A percentile compares a stretch with the other conserved stretches of the same genome.
Conservation (phyloP, 2,329 filamentous ascomycete species). For the Aspergillus carbonarius region DNA sequence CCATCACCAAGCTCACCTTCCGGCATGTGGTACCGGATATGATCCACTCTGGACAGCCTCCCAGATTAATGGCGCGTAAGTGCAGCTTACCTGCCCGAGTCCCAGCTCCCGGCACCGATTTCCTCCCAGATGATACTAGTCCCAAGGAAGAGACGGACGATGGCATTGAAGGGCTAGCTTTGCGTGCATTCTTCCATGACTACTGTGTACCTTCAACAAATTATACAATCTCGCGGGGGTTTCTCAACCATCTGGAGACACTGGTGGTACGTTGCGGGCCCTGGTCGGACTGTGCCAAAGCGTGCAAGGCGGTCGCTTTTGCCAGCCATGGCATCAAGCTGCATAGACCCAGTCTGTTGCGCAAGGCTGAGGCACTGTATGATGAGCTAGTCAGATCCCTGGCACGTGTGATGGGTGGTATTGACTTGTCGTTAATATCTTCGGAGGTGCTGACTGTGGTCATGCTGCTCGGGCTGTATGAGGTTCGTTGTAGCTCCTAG, state of each 20-base stretch:
- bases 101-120: background rate
- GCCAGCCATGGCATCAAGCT: constrained; percentile 6
- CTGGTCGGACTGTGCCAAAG: background rate
- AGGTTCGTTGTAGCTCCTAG: background rate
- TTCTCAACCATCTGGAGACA: background rate
- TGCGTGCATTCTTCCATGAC: constrained; percentile 8
- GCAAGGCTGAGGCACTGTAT: constrained; percentile 1
- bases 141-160: background rate
- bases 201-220: background rate
- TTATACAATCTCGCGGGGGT: background rate
- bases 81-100: constrained; percentile 2
- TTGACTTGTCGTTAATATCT: background rate
- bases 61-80: constrained; percentile 2
- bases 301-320: constrained; percentile 8
- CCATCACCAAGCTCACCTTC: constrained; percentile 1
- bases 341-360: background rate
- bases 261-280: background rate
- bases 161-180: background rate
- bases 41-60: background rate
- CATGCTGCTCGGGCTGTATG: constrained; percentile 6
- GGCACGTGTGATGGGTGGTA: background rate
- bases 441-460: background rate
- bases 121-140: background rate
- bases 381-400: background rate
- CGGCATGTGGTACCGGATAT: background rate